Percentiles rank a stretch among this genome's conserved stretches.
phyloP scores from a whole-genome alignment of 805 yeast genomes.

The Jamesozyma piceae region DNA sequence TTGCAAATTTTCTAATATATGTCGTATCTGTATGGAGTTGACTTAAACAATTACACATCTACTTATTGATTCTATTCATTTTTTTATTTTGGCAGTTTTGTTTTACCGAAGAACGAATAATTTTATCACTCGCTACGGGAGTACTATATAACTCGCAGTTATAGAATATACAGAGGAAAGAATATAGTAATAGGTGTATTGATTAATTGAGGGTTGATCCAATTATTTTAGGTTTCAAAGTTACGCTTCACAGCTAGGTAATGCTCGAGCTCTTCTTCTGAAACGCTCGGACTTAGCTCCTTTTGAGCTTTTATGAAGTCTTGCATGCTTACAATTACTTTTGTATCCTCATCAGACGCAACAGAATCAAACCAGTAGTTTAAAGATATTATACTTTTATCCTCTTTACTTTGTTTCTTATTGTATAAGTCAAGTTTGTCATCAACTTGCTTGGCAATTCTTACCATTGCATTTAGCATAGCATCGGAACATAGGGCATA shows the following conservation, averaged over 20 bases:
- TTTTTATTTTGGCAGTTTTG: too few relatives aligned
- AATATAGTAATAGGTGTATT: too few relatives aligned
- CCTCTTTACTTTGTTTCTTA: slow-evolving; percentile 10
- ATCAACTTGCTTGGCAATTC: slow-evolving; percentile 75
- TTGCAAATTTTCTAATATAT: too few relatives aligned
- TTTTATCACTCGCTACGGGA: too few relatives aligned
- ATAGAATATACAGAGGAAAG: too few relatives aligned
- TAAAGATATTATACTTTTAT: slow-evolving; percentile 43
- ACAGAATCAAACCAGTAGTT: slow-evolving; percentile 87
- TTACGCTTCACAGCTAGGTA: slow-evolving; percentile 68
- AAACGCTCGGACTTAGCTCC: slow-evolving; percentile 75
- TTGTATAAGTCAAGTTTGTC: slow-evolving; percentile 48
- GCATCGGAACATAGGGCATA: slow-evolving; percentile 94
- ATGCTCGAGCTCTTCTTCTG: slow-evolving; percentile 77
- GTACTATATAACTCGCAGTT: too few relatives aligned
- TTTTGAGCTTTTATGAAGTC: slow-evolving; percentile 73
- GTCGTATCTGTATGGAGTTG: too few relatives aligned
- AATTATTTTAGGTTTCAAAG: slow-evolving; percentile 45
- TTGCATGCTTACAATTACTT: slow-evolving; percentile 55
- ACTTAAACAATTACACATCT: too few relatives aligned
- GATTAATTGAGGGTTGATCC: too few relatives aligned
- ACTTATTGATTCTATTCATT: too few relatives aligned
- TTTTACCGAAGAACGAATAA: too few relatives aligned
- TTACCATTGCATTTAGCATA: slow-evolving; percentile 91
- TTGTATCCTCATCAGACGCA: slow-evolving; percentile 56